Evolutionary conservation across 2,329 filamentous ascomycete species (phyloP).

Genomic region (Colletotrichum caudatum): DNA sequence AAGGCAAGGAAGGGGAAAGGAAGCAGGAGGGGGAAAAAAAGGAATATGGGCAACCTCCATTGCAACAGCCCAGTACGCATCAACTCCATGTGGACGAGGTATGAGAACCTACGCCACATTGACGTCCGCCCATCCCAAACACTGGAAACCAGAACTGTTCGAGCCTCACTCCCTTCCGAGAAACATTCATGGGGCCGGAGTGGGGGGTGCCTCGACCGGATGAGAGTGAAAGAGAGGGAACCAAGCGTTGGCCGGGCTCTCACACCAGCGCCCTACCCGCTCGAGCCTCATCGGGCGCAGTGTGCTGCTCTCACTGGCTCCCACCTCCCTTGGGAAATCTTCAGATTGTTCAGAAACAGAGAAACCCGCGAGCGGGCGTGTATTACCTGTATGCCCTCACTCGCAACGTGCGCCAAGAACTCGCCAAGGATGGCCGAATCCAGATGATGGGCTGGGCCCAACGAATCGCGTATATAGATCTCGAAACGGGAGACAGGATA

Average conservation of each 20-base stretch:
- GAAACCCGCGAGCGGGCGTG: conserved; percentile 9
- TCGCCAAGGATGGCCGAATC: conserved; percentile 35
- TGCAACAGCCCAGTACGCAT: background rate
- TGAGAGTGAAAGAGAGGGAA: background rate
- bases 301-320: background rate
- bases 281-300: background rate
- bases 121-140: conserved; percentile 34
- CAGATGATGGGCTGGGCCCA: conserved; percentile 34
- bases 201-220: background rate
- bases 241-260: background rate
- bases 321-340: background rate
- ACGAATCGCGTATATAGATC: conserved; percentile 3
- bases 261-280: background rate
- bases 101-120: conserved; percentile 35
- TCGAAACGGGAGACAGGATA: conserved; percentile 34
- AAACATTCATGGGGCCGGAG: conserved; percentile 2
- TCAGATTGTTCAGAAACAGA: background rate
- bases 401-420: conserved; percentile 39
- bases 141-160: conserved; percentile 34
- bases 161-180: conserved; percentile 9
- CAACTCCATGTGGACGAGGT: background rate
- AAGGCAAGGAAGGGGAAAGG: background rate
- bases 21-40: no score
- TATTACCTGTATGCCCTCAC: background rate
- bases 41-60: background rate